Evolutionary conservation across 306 rosid species (phyloP), one percentile per base, ranked within the genome.

Genomic region (Hippophae rhamnoides): DNA sequence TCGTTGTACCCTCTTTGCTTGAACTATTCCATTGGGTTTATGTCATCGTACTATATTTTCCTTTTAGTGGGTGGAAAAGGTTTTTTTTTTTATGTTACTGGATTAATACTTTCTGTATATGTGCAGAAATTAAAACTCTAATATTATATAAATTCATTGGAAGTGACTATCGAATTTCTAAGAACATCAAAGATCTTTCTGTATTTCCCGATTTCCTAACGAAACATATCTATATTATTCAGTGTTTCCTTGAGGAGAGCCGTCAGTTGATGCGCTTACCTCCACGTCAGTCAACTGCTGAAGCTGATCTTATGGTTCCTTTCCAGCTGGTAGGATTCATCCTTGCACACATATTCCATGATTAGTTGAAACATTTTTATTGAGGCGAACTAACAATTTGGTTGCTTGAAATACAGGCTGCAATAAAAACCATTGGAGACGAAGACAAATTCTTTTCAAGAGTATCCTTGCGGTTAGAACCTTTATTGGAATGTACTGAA

Each of bases 171-270:
- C 38, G 3, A 4, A 31, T 31, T 31, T 31, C 38, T 31, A 31
- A 31, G 10, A 14, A 2, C 26, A 56, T 10, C 31, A 38, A 64
- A 65, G 74, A 56, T 47, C 14, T 59, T 47, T 25, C 18, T 11
- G 31, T 7, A 14, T 67, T 46, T 45, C 5, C 41, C 8, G 11
- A 66, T 45, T 59, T 49, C 23, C 14, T 66, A 38, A 61, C 49
- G 43, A 49, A 53, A 49, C 13, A 7, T 76, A 49, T 31, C 74
- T 61, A 58, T 54, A 41, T 49, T 12, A 72, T 43, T 53, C 63
- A 89, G 97, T 88, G 93, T 76, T 93, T 93, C 78, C 99, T 93
- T 51, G 99, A 93, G 79, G 99, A 93, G 74, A 88, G 97, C 69
- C 85, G 95, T 45, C 88, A 82, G 58, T 73, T 93, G 73, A 88